phyloP scores from a whole-genome alignment of 192 early-diverging fungal species.

The Podila epicladia region DNA sequence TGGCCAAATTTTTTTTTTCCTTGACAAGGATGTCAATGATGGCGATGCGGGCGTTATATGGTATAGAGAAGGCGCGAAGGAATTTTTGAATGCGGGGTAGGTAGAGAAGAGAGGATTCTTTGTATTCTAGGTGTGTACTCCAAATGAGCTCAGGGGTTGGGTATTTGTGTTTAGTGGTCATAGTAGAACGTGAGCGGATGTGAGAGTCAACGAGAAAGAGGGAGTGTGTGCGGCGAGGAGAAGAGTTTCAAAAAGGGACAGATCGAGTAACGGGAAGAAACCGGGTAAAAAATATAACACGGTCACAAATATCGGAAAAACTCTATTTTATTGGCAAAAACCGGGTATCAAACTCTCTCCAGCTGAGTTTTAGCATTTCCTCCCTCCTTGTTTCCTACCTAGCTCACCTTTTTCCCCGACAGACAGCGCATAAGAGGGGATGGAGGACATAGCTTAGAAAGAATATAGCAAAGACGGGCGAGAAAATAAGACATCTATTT shows the following conservation, averaged over 20 bases:
- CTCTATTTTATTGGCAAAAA: background rate
- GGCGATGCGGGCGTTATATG: background rate
- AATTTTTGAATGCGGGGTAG: background rate
- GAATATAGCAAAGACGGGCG: too few relatives aligned
- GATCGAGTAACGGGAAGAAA: background rate
- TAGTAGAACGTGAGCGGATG: background rate
- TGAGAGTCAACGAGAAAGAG: background rate
- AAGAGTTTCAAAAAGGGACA: background rate
- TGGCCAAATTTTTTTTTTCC: background rate
- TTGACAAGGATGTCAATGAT: background rate
- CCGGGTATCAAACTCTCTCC: too few relatives aligned
- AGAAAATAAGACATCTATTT: too few relatives aligned
- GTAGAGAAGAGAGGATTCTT: constrained; percentile 1
- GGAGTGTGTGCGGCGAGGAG: background rate
- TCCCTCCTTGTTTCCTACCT: too few relatives aligned
- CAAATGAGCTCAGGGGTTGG: background rate
- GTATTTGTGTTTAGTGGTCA: constrained; percentile 1
- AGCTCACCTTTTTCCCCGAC: too few relatives aligned
- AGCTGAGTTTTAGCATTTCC: too few relatives aligned
- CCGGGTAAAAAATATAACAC: background rate
- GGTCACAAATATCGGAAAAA: background rate
- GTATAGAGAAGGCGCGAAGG: background rate
- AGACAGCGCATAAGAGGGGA: too few relatives aligned
- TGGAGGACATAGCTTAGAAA: too few relatives aligned
- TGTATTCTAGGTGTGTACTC: background rate